phyloP scores from a whole-genome alignment of 352 stramenopile species.

The Phytophthora hibernalis region DNA sequence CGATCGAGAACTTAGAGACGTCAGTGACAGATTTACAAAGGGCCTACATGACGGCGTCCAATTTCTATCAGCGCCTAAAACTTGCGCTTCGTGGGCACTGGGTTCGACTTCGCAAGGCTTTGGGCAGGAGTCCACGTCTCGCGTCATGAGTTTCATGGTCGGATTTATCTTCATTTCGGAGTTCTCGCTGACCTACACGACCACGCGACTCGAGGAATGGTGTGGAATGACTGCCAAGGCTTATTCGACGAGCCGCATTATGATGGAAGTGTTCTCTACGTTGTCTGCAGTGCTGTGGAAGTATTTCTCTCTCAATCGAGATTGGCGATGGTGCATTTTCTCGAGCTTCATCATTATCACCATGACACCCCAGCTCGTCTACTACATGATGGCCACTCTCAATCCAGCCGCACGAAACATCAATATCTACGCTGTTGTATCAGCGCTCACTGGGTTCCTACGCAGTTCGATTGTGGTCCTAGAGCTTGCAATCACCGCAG shows the following conservation, averaged over 20 bases:
- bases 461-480: slow-evolving; percentile 44
- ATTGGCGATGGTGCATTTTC: slow-evolving; percentile 50
- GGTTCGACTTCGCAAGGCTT: slow-evolving; percentile 38
- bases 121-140: slow-evolving; percentile 48
- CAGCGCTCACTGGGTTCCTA: slow-evolving; percentile 45
- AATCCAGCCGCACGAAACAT: slow-evolving; percentile 28
- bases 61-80: slow-evolving; percentile 30
- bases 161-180: slow-evolving; percentile 58
- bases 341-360: slow-evolving; percentile 42
- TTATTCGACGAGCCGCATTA: slow-evolving; percentile 36
- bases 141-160: slow-evolving; percentile 47
- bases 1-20: slow-evolving; percentile 25
- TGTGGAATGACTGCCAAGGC: slow-evolving; percentile 42
- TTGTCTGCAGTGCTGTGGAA: slow-evolving; percentile 42
- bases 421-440: slow-evolving; percentile 45
- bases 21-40: slow-evolving; percentile 24
- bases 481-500: slow-evolving; percentile 44
- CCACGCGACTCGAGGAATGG: slow-evolving; percentile 47
- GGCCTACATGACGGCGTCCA: slow-evolving; percentile 30
- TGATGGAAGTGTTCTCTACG: slow-evolving; percentile 42
- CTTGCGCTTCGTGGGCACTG: slow-evolving; percentile 43
- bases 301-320: slow-evolving; percentile 35
- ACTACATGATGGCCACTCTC: slow-evolving; percentile 39
- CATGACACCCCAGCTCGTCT: slow-evolving; percentile 38
- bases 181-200: slow-evolving; percentile 55